Base-by-base conservation (phyloP, 208 protist genomes). In the Borovskyia barvae region DNA sequence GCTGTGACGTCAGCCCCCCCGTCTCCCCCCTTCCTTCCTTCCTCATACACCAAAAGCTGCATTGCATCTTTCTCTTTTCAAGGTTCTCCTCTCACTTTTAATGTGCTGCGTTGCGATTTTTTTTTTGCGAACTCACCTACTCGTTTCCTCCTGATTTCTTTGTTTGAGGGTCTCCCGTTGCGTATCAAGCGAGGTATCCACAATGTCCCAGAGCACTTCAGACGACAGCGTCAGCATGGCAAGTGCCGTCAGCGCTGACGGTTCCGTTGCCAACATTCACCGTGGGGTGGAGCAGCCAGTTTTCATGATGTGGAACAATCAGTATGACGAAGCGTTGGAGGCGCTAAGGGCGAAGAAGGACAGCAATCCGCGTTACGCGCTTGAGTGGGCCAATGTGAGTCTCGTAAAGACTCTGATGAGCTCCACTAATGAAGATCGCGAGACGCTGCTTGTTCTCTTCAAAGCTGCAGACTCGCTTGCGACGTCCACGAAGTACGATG, bases 371-470 rank as follows among this genome's bases (percentile, higher is more conserved):
- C 85, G 90, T 11, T 96, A 82, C 63, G 80, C 90, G 0, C 48
- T 93, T 26, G 90, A 96, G 58, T 93, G 78, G 77, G 87, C 90
- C 9, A 80, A 89, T 53, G 66, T 85, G 15, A 72, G 64, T 53
- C 68, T 90, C 30, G 75, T 96, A 15, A 79, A 89, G 67, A 82
- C 75, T 14, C 66, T 96, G 11, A 90, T 96, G 90, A 85, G 72
- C 42, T 90, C 82, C 22, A 86, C 80, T 9, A 93, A 90, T 64
- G 81, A 92, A 33, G 75, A 81, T 32, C 78, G 80, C 19, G 82
- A 93, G 47, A 48, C 39, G 9, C 62, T 89, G 12, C 66, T 93
- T 4, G 82, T 86, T 9, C 62, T 93, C 1, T 88, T 88, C 60
- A 89, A 96, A 54, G 64, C 53, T 20, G 90, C 90, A 0, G 90